A percentile compares a stretch with the other conserved stretches of the same genome.
Evolutionary conservation across 768 basidiomycete species (phyloP).

Genomic region (Mycena filopes): DNA sequence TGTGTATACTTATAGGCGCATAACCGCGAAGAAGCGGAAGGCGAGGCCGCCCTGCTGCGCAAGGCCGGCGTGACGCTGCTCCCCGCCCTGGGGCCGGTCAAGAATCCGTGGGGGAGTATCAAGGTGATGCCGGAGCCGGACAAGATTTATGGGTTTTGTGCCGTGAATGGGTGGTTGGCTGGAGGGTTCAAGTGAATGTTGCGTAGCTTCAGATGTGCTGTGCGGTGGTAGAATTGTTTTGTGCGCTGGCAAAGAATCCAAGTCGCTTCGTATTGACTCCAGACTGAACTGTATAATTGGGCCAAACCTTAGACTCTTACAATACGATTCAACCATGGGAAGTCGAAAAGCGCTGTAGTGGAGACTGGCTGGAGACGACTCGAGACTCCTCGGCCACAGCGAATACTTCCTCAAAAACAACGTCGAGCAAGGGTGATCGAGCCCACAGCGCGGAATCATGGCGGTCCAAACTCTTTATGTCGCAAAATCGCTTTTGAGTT

Average conservation of each 20-base stretch:
- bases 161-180: conserved; percentile 47
- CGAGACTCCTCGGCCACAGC: no score
- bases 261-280: no score
- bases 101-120: conserved; percentile 33
- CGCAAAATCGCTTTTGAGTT: no score
- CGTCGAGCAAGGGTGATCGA: no score
- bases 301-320: not conserved
- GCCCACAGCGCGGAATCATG: no score
- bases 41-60: conserved; percentile 24
- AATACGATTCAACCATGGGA: no score
- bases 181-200: conserved; percentile 42
- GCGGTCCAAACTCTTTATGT: no score
- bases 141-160: conserved; percentile 46
- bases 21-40: conserved; percentile 26
- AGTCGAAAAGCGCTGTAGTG: no score
- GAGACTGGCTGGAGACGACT: no score
- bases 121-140: conserved; percentile 34
- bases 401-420: no score
- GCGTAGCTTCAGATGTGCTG: conserved; percentile 2
- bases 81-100: conserved; percentile 18
- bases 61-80: conserved; percentile 25
- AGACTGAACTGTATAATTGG: no score
- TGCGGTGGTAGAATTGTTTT: not conserved
- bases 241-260: not conserved
- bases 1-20: not conserved